These are phyloP conservation scores for Metarhizium guizhouense DNA, from an alignment of 2,329 filamentous ascomycete species.

Conservation along the genomic window DNA sequence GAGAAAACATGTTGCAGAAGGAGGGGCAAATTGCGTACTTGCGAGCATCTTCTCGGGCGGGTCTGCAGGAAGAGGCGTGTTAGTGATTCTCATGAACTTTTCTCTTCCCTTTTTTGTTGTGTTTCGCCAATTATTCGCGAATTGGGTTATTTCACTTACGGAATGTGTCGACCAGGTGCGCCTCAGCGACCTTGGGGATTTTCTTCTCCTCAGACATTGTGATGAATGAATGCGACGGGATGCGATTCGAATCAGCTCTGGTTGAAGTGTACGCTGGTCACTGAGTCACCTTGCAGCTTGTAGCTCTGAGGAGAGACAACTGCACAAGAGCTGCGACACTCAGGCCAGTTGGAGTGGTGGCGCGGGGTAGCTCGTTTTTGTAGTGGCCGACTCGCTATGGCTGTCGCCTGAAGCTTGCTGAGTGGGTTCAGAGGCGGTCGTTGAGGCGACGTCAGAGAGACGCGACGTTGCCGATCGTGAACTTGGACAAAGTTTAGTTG, in stretches of 20 bases:
- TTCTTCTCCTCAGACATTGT: slow-evolving; percentile 35
- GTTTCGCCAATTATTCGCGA: not conserved
- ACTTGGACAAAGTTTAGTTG: too few relatives aligned
- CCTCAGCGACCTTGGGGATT: slow-evolving; percentile 57
- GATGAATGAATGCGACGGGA: not conserved
- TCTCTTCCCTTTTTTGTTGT: not conserved
- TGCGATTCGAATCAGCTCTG: not conserved
- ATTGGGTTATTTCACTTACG: slow-evolving; percentile 35
- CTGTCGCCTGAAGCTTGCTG: not conserved
- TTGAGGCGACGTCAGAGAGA: not conserved
- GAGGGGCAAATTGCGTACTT: slow-evolving; percentile 38
- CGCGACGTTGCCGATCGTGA: not conserved
- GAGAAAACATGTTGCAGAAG: not conserved
- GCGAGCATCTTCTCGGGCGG: slow-evolving; percentile 58
- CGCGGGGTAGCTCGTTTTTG: slow-evolving; percentile 8
- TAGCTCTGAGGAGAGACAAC: not conserved
- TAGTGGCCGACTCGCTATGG: not conserved
- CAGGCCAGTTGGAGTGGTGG: slow-evolving; percentile 1
- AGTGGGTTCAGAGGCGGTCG: not conserved
- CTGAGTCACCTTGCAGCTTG: not conserved
- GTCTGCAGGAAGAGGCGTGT: slow-evolving; percentile 31
- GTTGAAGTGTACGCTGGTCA: not conserved
- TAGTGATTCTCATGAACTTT: slow-evolving; percentile 10
- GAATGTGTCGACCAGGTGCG: slow-evolving; percentile 67
- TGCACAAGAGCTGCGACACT: not conserved